Conservation (phyloP, 352 stramenopile genomes). For the Phytopythium sindhum region DNA sequence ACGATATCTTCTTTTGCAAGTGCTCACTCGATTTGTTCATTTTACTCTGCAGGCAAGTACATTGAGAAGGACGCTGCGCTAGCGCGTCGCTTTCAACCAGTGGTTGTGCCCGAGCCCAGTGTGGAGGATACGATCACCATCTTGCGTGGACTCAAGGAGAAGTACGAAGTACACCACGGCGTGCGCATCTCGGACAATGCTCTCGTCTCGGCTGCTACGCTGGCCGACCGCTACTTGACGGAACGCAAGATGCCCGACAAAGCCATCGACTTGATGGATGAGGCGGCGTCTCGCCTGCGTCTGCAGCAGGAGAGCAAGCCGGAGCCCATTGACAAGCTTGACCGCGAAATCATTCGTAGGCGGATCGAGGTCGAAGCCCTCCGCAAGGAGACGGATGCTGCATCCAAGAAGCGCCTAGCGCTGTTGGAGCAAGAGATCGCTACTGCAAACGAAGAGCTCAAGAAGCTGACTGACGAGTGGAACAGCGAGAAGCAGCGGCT, state of each 20-base stretch:
- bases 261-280: constrained; percentile 95
- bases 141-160: constrained; percentile 93
- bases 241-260: constrained; percentile 96
- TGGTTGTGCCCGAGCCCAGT: constrained; percentile 93
- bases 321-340: constrained; percentile 79
- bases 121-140: constrained; percentile 97
- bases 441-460: constrained; percentile 52
- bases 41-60: constrained; percentile 48
- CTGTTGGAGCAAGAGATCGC: constrained; percentile 67
- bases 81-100: constrained; percentile 96
- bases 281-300: constrained; percentile 83
- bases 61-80: constrained; percentile 98
- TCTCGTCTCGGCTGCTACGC: constrained; percentile 91
- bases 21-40: too few relatives aligned
- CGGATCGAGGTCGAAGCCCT: constrained; percentile 85
- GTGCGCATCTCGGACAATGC: constrained; percentile 94
- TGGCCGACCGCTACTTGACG: constrained; percentile 90
- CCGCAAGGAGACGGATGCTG: constrained; percentile 68
- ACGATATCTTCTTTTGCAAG: too few relatives aligned
- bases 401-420: constrained; percentile 64
- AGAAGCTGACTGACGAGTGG: constrained; percentile 70
- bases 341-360: constrained; percentile 70
- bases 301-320: constrained; percentile 85
- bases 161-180: constrained; percentile 97
- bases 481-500: constrained; percentile 70